Conservation (phyloP, 1,284 basidiomycete genomes). For the Trametes polyzona region DNA sequence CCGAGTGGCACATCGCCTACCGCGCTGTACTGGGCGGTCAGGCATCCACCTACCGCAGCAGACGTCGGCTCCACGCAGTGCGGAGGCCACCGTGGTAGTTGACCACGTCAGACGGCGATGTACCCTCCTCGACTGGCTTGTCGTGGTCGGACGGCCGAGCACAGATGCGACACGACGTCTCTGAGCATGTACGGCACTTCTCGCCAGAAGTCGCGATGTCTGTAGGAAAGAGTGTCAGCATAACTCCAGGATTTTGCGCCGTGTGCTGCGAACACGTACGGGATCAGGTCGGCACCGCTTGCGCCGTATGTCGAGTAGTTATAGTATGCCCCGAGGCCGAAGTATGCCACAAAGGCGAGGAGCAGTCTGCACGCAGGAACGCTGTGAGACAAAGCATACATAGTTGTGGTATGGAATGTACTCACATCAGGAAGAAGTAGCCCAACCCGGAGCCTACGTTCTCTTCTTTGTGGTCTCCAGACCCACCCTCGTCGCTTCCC, state of each 20-base stretch:
- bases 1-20: background rate
- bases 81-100: background rate
- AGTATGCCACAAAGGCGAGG: constrained; percentile 68
- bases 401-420: constrained; percentile 19
- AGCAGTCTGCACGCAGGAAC: constrained; percentile 54
- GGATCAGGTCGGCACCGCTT: constrained; percentile 77
- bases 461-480: constrained; percentile 40
- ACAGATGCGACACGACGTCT: constrained; percentile 77
- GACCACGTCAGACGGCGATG: constrained; percentile 63
- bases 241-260: constrained; percentile 9
- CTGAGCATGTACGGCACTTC: constrained; percentile 84
- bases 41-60: constrained; percentile 12
- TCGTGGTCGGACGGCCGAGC: constrained; percentile 68
- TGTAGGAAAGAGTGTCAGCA: constrained; percentile 34
- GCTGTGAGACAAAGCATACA: background rate
- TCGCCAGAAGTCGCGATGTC: constrained; percentile 86
- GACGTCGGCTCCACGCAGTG: constrained; percentile 2
- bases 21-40: too few species aligned
- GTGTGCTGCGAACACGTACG: constrained; percentile 50
- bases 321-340: constrained; percentile 77
- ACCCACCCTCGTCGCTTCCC: constrained; percentile 37
- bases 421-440: constrained; percentile 84
- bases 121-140: constrained; percentile 71
- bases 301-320: constrained; percentile 86
- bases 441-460: constrained; percentile 74